phyloP scores from a whole-genome alignment of 805 yeast genomes.

The Saccharomycopsis amapae region DNA sequence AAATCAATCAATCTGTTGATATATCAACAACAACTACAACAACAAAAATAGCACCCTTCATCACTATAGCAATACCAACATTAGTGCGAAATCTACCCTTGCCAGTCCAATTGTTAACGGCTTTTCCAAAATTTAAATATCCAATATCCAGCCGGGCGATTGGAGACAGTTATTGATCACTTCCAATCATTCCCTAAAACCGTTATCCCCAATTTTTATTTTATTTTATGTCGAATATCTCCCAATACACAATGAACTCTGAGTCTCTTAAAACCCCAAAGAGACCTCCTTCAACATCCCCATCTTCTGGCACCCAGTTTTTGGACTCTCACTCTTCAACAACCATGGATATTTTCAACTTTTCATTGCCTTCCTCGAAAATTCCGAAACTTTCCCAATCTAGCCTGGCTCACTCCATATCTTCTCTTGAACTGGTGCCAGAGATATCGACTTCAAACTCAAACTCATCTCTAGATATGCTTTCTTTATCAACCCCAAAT shows the following conservation, averaged over 20 bases:
- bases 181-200: too few species aligned
- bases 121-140: too few species aligned
- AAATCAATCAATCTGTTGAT: too few species aligned
- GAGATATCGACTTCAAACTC: constrained; percentile 14
- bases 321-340: not conserved
- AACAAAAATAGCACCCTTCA: too few species aligned
- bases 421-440: constrained; percentile 19
- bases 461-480: constrained; percentile 2
- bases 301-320: not conserved
- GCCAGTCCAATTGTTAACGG: too few species aligned
- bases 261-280: constrained; percentile 5
- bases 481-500: constrained; percentile 2
- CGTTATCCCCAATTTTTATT: too few species aligned
- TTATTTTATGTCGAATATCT: too few species aligned
- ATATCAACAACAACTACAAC: too few species aligned
- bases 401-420: constrained; percentile 14
- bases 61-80: too few species aligned
- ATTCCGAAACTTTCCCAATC: constrained; percentile 15
- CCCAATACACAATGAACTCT: not conserved
- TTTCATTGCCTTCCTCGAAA: constrained; percentile 3
- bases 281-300: constrained; percentile 3
- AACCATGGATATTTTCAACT: not conserved
- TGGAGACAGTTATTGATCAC: too few species aligned
- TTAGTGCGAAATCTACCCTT: too few species aligned
- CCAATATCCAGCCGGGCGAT: too few species aligned